phyloP scores from a whole-genome alignment of 805 yeast genomes.

The Ogataea wickerhamii region DNA sequence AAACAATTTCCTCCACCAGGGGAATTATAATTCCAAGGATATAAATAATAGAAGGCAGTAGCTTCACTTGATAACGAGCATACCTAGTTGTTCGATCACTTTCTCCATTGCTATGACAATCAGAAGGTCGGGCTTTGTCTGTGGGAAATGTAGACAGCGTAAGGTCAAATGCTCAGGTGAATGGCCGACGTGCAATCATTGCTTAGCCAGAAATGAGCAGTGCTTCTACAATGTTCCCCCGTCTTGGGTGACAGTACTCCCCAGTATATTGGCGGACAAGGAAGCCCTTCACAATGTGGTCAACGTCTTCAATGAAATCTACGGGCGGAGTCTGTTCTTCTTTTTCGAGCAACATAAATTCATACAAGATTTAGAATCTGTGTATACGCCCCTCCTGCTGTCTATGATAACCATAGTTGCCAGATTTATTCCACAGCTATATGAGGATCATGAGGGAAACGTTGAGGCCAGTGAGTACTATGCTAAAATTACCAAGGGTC shows the following conservation, averaged over 20 bases:
- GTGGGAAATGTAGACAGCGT: slow-evolving; percentile 3
- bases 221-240: slow-evolving; percentile 1
- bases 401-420: slow-evolving; percentile 1
- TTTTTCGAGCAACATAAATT: slow-evolving; percentile 1
- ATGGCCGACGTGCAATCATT: slow-evolving; percentile 2
- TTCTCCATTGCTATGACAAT: slow-evolving; percentile 1
- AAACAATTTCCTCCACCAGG: too few relatives aligned
- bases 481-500: slow-evolving; percentile 1
- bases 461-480: slow-evolving; percentile 3
- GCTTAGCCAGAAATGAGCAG: background rate
- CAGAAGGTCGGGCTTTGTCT: background rate
- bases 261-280: background rate
- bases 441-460: slow-evolving; percentile 4
- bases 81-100: too few relatives aligned
- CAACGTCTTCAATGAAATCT: slow-evolving; percentile 1
- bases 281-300: background rate
- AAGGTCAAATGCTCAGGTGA: slow-evolving; percentile 4
- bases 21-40: too few relatives aligned
- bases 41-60: too few relatives aligned
- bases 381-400: background rate
- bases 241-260: background rate
- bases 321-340: slow-evolving; percentile 3
- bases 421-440: slow-evolving; percentile 2
- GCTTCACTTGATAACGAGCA: too few relatives aligned
- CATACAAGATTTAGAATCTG: slow-evolving; percentile 1